A percentile compares a stretch with the other conserved stretches of the same genome.
phyloP scores from a whole-genome alignment of 2,329 filamentous ascomycete species.

The Aureobasidium sp. region DNA sequence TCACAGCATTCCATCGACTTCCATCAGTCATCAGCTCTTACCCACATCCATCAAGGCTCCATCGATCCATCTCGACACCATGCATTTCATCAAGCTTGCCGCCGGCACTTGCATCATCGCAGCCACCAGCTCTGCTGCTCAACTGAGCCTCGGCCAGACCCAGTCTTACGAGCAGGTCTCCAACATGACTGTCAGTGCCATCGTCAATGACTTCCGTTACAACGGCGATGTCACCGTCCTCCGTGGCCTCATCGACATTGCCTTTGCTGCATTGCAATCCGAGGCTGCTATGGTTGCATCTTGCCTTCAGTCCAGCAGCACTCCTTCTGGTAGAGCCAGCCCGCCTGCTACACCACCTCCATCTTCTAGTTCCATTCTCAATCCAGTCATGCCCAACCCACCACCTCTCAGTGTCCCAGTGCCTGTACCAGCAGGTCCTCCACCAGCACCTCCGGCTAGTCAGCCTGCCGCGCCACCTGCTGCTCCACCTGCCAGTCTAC shows the following conservation, averaged over 20 bases:
- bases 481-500: not conserved
- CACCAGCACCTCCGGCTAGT: not conserved
- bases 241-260: conserved; percentile 9
- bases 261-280: conserved; percentile 7
- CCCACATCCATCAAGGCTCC: conserved; percentile 3
- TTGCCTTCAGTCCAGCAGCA: not conserved
- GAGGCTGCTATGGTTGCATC: conserved; percentile 6
- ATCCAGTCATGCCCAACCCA: conserved; percentile 1
- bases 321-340: not conserved
- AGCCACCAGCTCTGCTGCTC: not conserved
- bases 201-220: conserved; percentile 10
- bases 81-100: conserved; percentile 7
- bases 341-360: not conserved
- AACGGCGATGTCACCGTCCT: conserved; percentile 9
- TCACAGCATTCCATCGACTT: not conserved
- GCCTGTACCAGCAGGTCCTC: not conserved
- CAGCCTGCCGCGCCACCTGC: not conserved
- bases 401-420: conserved; percentile 1
- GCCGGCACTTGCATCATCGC: not conserved
- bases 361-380: not conserved
- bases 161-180: conserved; percentile 8
- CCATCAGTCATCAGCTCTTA: conserved; percentile 3
- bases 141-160: not conserved
- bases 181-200: conserved; percentile 5
- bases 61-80: conserved; percentile 4